phyloP scores from a whole-genome alignment of 108 stramenopile species.

The Nannochloropsis gaditana region DNA sequence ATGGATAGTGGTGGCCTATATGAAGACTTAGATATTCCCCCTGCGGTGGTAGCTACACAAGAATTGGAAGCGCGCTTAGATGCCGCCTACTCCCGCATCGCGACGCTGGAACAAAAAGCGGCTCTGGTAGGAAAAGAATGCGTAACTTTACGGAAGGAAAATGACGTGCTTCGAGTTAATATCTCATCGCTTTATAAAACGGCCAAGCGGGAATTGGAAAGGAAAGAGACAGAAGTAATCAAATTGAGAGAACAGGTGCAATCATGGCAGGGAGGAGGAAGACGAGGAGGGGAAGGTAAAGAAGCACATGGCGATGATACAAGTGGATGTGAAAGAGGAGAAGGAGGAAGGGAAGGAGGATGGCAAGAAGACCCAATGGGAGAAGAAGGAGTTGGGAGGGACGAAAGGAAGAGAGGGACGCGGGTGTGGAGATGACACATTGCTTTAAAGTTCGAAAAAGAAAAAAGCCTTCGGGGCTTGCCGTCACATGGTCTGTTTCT shows the following conservation, averaged over 20 bases:
- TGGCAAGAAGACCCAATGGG: neutral
- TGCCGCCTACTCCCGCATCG: neutral
- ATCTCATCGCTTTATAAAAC: neutral
- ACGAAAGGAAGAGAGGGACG: neutral
- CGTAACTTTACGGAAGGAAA: slow-evolving; percentile 17
- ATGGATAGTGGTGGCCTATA: neutral
- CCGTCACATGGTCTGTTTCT: too few relatives aligned
- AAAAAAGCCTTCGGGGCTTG: too few relatives aligned
- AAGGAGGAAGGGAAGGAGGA: neutral
- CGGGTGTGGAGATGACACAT: too few relatives aligned
- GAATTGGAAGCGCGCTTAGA: slow-evolving; percentile 11
- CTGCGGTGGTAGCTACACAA: neutral
- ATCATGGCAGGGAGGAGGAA: neutral
- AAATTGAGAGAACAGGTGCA: slow-evolving; percentile 16
- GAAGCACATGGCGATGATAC: neutral
- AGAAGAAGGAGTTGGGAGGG: neutral
- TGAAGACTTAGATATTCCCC: neutral
- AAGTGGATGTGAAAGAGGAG: neutral
- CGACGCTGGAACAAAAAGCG: slow-evolving; percentile 3
- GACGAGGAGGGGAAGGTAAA: neutral
- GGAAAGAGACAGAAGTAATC: neutral
- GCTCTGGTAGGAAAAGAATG: neutral
- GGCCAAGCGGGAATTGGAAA: slow-evolving; percentile 4
- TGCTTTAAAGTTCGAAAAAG: too few relatives aligned
- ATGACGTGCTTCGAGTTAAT: neutral